These are phyloP conservation scores for Artemisia argyi DNA, from an alignment of 129 eudicot genomes.

Conservation along the genomic window DNA sequence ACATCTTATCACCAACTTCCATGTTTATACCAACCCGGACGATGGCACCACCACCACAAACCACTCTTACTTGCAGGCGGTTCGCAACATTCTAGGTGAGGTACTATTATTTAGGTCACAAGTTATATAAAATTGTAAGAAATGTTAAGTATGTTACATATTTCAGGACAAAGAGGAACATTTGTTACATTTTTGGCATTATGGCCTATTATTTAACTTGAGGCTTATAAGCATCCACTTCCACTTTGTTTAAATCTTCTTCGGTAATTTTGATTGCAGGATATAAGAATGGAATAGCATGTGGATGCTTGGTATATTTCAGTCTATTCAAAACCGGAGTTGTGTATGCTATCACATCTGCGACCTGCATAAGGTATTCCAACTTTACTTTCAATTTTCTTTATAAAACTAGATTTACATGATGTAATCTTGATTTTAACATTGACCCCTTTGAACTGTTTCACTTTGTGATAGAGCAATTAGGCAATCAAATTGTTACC, in stretches of 20 bases:
- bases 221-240: neutral
- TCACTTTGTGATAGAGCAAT: conserved; percentile 66
- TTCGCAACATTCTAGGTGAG: conserved; percentile 59
- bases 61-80: conserved; percentile 64
- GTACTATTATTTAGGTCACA: neutral
- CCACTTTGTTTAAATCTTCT: too few relatives aligned
- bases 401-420: too few relatives aligned
- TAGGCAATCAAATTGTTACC: conserved; percentile 78
- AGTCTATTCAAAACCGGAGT: conserved; percentile 66
- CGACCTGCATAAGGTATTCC: conserved; percentile 66
- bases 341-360: conserved; percentile 72
- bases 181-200: too few relatives aligned
- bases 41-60: conserved; percentile 57
- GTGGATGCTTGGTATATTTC: conserved; percentile 53
- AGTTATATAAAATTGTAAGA: too few relatives aligned
- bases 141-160: too few relatives aligned
- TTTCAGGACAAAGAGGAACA: neutral
- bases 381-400: neutral
- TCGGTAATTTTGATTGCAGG: conserved; percentile 42
- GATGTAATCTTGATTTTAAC: conserved; percentile 17
- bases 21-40: conserved; percentile 56
- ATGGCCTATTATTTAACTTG: too few relatives aligned
- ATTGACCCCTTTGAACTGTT: neutral
- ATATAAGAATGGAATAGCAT: conserved; percentile 45
- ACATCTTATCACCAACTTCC: conserved; percentile 55